Evolutionary conservation across 345 rosid genomes (phyloP).

Genomic region (Tarenaya hassleriana): DNA sequence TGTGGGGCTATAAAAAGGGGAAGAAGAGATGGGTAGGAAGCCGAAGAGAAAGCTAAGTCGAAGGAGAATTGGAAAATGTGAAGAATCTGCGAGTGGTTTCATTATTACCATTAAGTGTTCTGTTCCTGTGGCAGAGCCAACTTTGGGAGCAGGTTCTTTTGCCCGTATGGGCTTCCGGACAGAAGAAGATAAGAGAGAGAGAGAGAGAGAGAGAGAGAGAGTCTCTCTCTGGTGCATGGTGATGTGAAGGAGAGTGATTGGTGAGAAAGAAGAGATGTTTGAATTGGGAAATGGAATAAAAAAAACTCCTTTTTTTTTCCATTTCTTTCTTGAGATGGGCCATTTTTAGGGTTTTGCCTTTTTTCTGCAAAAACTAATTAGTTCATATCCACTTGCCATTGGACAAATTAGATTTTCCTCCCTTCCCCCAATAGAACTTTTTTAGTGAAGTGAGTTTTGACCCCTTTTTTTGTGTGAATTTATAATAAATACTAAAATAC

Average conservation of each 20-base stretch:
- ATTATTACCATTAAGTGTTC: slow-evolving; percentile 32
- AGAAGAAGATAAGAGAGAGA: slow-evolving; percentile 50
- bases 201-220: slow-evolving; percentile 27
- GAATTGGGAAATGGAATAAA: slow-evolving; percentile 36
- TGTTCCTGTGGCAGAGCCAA: slow-evolving; percentile 34
- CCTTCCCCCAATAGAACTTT: slow-evolving; percentile 3
- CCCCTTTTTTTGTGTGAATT: background rate
- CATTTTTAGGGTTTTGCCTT: slow-evolving; percentile 9
- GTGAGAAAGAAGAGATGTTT: slow-evolving; percentile 35
- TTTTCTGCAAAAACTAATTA: slow-evolving; percentile 1
- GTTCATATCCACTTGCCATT: slow-evolving; percentile 12
- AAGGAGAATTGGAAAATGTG: slow-evolving; percentile 46
- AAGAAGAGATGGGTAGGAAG: slow-evolving; percentile 14
- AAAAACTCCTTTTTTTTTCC: background rate
- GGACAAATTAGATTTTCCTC: slow-evolving; percentile 3
- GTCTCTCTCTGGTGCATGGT: slow-evolving; percentile 34
- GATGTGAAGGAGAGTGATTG: slow-evolving; percentile 35
- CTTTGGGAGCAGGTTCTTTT: slow-evolving; percentile 31
- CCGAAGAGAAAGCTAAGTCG: slow-evolving; percentile 24
- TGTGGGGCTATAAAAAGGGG: slow-evolving; percentile 19
- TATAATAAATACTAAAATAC: too few species aligned
- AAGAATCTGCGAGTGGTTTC: slow-evolving; percentile 32
- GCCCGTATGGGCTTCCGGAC: slow-evolving; percentile 71
- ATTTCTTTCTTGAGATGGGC: slow-evolving; percentile 18
- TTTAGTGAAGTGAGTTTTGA: slow-evolving; percentile 7